Base-by-base conservation (phyloP, 108 stramenopile species). In the Fistulifera solaris region DNA sequence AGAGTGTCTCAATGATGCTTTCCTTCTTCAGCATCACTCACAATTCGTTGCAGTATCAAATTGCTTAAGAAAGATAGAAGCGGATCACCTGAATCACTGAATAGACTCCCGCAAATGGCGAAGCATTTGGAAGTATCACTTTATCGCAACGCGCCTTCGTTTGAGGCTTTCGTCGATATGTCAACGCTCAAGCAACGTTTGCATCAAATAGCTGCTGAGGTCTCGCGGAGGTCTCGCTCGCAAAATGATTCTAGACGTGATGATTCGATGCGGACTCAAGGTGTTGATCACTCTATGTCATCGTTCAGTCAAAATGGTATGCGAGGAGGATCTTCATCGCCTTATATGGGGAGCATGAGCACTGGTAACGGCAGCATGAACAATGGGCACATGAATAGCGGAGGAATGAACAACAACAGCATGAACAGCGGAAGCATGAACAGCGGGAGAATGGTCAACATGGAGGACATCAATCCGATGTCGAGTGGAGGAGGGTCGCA, bases 51-150 rank as follows among this genome's bases (percentile, higher is more conserved):
- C 66, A 96, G 92, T 67, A 87, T 95, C 12, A 76, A 87, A 52
- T 62, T 97, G 58, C 66, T 97, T 39, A 89, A 94, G 59, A 89
- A 93, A 48, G 86, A 89, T 45, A 90, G 83, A 54, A 85, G 90
- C 57, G 90, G 91, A 49, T 81, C 86, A 13, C 75, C 83, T 8
- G 92, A 95, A 51, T 94, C 90, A 87, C 68, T 87, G 17, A 78
- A 73, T 51, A 93, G 93, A 58, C 76, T 97, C 10, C 94, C 94
- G 0, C 85, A 94, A 71, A 97, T 97, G 96, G 94, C 93, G 0
- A 93, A 90, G 54, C 88, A 93, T 48, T 66, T 97, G 24, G 96
- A 97, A 61, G 94, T 94, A 27, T 84, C 87, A 39, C 76, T 97
- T 18, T 97, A 94, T 61, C 79, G 93, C 19, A 87, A 85, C 7